Evolutionary conservation across 2,329 filamentous ascomycete genomes (phyloP).

Genomic region (Trichoderma oligosporum): DNA sequence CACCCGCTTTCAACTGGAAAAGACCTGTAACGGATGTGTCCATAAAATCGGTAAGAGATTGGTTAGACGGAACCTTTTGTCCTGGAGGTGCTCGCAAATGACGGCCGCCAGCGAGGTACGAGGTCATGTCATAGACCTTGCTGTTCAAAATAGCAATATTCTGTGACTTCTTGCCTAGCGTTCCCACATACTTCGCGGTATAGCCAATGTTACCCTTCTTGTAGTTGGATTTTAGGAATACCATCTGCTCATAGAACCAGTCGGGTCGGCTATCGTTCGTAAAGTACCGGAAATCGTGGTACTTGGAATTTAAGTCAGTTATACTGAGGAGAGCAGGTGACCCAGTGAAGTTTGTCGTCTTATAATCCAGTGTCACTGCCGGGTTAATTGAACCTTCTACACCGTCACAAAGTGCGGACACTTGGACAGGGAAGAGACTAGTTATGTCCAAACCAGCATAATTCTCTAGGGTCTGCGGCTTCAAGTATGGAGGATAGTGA

Average conservation of each 20-base stretch:
- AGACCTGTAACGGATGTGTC: slow-evolving; percentile 66
- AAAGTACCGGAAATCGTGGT: slow-evolving; percentile 89
- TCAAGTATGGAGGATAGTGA: slow-evolving; percentile 66
- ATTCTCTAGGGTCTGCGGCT: slow-evolving; percentile 60
- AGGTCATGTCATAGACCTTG: slow-evolving; percentile 84
- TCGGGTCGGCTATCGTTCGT: slow-evolving; percentile 79
- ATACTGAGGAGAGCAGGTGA: slow-evolving; percentile 60
- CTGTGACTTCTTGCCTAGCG: slow-evolving; percentile 58
- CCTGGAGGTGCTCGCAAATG: slow-evolving; percentile 56
- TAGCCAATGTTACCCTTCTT: slow-evolving; percentile 87
- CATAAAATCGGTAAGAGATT: slow-evolving; percentile 74
- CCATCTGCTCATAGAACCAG: slow-evolving; percentile 91
- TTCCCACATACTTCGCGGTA: slow-evolving; percentile 70
- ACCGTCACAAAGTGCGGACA: slow-evolving; percentile 85
- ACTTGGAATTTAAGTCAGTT: slow-evolving; percentile 69
- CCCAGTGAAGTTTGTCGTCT: slow-evolving; percentile 68
- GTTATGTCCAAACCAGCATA: slow-evolving; percentile 90
- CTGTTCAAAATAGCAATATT: slow-evolving; percentile 74
- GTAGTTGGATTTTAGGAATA: slow-evolving; percentile 70
- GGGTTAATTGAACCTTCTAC: slow-evolving; percentile 60
- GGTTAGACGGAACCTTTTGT: slow-evolving; percentile 42
- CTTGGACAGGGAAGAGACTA: slow-evolving; percentile 85
- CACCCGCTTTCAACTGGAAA: slow-evolving; percentile 71
- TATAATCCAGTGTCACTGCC: slow-evolving; percentile 81
- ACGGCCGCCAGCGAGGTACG: slow-evolving; percentile 74